Evolutionary conservation across 495 filamentous ascomycete genomes (phyloP), one percentile per base, ranked within the genome.

Genomic region (Lichina pygmaea): DNA sequence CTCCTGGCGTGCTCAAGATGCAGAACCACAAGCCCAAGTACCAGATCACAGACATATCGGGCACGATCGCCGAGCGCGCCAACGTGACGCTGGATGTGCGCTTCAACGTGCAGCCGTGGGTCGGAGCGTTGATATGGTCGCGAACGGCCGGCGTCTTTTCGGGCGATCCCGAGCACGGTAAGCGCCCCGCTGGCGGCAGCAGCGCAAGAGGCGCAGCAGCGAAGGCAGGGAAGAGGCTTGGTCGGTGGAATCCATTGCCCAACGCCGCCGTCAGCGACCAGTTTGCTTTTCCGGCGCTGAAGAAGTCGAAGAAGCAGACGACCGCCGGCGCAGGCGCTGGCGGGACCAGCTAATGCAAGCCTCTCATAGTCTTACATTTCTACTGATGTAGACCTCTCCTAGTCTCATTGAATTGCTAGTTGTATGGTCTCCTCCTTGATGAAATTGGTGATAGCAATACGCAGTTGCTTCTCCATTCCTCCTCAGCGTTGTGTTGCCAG

Each of bases 51-150:
- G 82, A 93, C 58, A 77, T 85, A 16, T 70, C 72, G 8, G 80
- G 82, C 44, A 70, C 68, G 54, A 61, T 93, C 49, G 77, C 80
- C 38, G 66, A 72, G 52, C 58, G 67, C 16, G 59, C 63, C 37
- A 78, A 93, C 62, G 81, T 85, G 46, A 77, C 72, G 33, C 62
- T 97, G 43, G 67, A 68, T 45, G 66, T 94, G 38, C 73, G 82
- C 47, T 97, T 86, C 75, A 94, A 93, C 66, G 80, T 94, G 49
- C 89, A 97, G 70, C 89, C 89, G 34, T 94, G 86, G 83, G 83
- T 95, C 16, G 89, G 89, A 16, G 63, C 77, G 17, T 58, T 95
- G 62, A 73, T 73, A 31, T 94, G 86, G 86, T 17, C n/a, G 8
- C 24, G 24, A 24, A 24, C 24, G 24, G 24, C 24, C 24, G 24